Evolutionary conservation across 257 asterid genomes (phyloP), one percentile per base, ranked within the genome.

Genomic region (Jacaranda mimosifolia): DNA sequence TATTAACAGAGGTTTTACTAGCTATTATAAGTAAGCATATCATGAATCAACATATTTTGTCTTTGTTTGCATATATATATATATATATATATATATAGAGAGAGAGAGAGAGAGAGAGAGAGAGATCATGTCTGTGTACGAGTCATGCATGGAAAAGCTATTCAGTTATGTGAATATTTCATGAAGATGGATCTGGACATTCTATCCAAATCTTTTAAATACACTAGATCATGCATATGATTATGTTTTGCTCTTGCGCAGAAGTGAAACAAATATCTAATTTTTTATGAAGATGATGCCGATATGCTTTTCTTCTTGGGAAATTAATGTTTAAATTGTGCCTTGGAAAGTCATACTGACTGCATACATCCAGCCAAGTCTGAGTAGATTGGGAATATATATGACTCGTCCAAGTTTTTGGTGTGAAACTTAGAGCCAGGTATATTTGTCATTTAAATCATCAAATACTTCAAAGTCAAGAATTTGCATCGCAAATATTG

Each of bases 191-290:
- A 52, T 52, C 12, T 52, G 57, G 57, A 52, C 3, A 52, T 52
- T 52, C 18, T 12, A 14, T 18, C 57, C 13, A 12, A 12, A 1
- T 52, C 18, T 12, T 52, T 13, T 42, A 42, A 8, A 42, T 42
- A 8, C 46, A 42, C 46, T 42, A 42, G 46, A 42, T 3, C 51
- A 45, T 7, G 11, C 15, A 26, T 5, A 1, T 67, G 73, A n/a
- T 21, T 68, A 48, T 68, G 73, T 68, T 67, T 48, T 21, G 19
- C 73, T 68, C 5, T 3, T 43, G 73, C 45, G 9, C 21, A 53
- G 45, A 49, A 68, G 2, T 52, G 15, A 12, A 68, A 6, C 14
- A 68, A 49, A 13, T 68, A 35, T 49, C 49, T 46, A 32, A 19
- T 68, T 68, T 8, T 32, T 49, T 68, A 48, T 48, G 9, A 52